Percentiles rank a stretch among this genome's conserved stretches.
Evolutionary conservation across 2,329 filamentous ascomycete genomes (phyloP).

Genomic region (Penicillium paneum): DNA sequence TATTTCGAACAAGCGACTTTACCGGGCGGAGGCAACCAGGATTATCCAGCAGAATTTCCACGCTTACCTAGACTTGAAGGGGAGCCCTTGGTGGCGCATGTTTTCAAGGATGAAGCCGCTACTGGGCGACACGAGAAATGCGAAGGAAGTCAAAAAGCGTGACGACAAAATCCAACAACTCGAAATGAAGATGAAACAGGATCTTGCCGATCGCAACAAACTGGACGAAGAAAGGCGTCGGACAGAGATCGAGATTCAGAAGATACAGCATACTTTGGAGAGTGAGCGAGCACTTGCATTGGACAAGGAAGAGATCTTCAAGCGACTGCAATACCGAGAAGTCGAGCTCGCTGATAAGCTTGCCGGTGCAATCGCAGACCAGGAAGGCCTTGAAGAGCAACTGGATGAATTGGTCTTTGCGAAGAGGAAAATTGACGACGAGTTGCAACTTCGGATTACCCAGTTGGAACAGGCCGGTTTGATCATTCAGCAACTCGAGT

Average conservation of each 20-base stretch:
- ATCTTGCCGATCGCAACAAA: constrained; percentile 69
- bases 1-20: constrained; percentile 86
- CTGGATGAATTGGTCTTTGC: constrained; percentile 83
- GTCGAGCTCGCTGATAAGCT: constrained; percentile 90
- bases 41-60: constrained; percentile 95
- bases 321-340: constrained; percentile 88
- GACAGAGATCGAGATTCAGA: constrained; percentile 79
- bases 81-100: constrained; percentile 96
- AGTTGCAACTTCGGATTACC: constrained; percentile 71
- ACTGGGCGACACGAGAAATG: constrained; percentile 84
- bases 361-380: constrained; percentile 84
- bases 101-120: constrained; percentile 94
- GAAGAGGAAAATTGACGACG: constrained; percentile 83
- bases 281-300: constrained; percentile 92
- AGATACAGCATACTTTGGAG: constrained; percentile 89
- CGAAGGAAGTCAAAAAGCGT: constrained; percentile 88
- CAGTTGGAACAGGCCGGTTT: constrained; percentile 89
- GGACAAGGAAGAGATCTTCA: constrained; percentile 99
- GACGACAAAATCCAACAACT: constrained; percentile 90
- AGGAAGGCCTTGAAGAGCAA: constrained; percentile 90
- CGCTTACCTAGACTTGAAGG: constrained; percentile 82
- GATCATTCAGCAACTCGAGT: constrained; percentile 80
- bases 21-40: constrained; percentile 87
- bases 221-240: constrained; percentile 89
- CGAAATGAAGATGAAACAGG: constrained; percentile 75